A percentile compares a stretch with the other conserved stretches of the same genome.
Conservation (phyloP, 139 green algal genomes). For the Tetraselmis striata region DNA sequence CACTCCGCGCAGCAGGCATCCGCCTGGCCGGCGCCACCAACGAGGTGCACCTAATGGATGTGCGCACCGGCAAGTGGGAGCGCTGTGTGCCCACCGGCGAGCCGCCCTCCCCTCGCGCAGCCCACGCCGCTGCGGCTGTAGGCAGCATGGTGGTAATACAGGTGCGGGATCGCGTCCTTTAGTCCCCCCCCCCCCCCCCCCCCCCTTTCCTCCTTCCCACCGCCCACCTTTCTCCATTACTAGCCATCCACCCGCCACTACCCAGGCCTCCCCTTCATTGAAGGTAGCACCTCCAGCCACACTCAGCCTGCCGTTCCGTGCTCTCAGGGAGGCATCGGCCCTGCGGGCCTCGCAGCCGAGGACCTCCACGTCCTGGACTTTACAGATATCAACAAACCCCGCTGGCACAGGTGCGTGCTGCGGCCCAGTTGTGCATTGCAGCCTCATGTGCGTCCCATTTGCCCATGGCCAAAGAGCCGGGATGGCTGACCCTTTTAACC, state of each 20-base stretch:
- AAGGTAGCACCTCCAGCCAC: too few relatives aligned
- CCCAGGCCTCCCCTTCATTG: too few relatives aligned
- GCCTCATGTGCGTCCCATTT: too few relatives aligned
- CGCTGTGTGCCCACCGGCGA: constrained; percentile 77
- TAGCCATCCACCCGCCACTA: too few relatives aligned
- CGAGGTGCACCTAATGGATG: constrained; percentile 91
- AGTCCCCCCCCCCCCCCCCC: too few relatives aligned
- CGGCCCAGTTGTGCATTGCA: neutral
- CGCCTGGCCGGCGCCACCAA: constrained; percentile 84
- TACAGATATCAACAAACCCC: constrained; percentile 75
- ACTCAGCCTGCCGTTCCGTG: neutral
- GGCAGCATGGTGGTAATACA: constrained; percentile 97
- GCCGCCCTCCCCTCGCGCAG: constrained; percentile 82
- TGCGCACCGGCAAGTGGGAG: constrained; percentile 73
- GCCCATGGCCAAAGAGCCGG: too few relatives aligned
- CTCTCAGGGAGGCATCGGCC: constrained; percentile 87
- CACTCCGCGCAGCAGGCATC: too few relatives aligned
- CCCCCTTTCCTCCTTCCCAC: too few relatives aligned
- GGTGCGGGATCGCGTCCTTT: constrained; percentile 36
- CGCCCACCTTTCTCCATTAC: too few relatives aligned
- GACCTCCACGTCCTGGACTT: constrained; percentile 99
- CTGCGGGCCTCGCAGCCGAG: constrained; percentile 84
- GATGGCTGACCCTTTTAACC: too few relatives aligned
- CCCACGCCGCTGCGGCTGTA: constrained; percentile 94
- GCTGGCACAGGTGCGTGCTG: constrained; percentile 80